These are phyloP conservation scores for Fusarium algeriense DNA, from an alignment of 2,329 filamentous ascomycete species.

Conservation along the genomic window DNA sequence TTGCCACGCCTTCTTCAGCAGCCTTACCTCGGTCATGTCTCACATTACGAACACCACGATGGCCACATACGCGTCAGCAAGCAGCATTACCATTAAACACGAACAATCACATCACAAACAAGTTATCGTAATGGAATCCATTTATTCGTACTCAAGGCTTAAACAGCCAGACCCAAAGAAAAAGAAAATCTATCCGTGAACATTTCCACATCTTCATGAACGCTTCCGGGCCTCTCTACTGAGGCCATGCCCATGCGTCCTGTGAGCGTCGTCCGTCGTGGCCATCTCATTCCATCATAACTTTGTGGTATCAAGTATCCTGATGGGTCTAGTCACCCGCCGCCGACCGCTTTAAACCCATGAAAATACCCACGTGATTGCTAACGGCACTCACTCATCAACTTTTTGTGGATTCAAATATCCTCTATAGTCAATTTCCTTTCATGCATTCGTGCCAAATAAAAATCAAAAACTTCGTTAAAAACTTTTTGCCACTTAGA, in stretches of 20 bases:
- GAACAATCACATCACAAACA: not conserved
- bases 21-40: not conserved
- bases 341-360: slow-evolving; percentile 42
- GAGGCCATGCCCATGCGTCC: slow-evolving; percentile 48
- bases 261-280: slow-evolving; percentile 46
- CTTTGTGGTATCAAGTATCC: slow-evolving; percentile 40
- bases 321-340: slow-evolving; percentile 45
- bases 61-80: not conserved
- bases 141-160: slow-evolving; percentile 46
- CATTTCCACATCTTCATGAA: slow-evolving; percentile 49
- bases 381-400: slow-evolving; percentile 45
- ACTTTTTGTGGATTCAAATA: slow-evolving; percentile 47
- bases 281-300: slow-evolving; percentile 38
- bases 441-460: slow-evolving; percentile 38
- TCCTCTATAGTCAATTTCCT: slow-evolving; percentile 49
- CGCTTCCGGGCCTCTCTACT: slow-evolving; percentile 48
- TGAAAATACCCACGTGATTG: slow-evolving; percentile 48
- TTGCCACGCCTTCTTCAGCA: not conserved
- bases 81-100: not conserved
- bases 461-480: slow-evolving; percentile 31
- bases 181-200: slow-evolving; percentile 53
- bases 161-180: slow-evolving; percentile 43
- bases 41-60: not conserved
- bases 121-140: slow-evolving; percentile 19
- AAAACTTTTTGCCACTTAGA: slow-evolving; percentile 65